Evolutionary conservation across 345 rosid species (phyloP), one percentile per base, ranked within the genome.

Genomic region (Bretschneidera sinensis): DNA sequence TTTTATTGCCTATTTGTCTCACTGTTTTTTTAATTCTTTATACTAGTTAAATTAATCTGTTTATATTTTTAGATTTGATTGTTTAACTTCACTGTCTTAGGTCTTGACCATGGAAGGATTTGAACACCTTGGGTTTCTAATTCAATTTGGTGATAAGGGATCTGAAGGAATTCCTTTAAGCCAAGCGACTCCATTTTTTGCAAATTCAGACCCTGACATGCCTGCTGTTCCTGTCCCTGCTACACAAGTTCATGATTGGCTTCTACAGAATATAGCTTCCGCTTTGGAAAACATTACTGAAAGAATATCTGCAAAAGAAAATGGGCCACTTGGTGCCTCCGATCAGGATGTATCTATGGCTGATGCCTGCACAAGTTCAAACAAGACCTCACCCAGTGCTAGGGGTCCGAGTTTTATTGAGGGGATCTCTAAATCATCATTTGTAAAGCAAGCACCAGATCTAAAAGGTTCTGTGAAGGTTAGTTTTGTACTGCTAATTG

Each of bases 151-250:
- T 57, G 97, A 88, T 60, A 95, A 82, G 75, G 96, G 86, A 66
- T 72, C 84, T 43, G 95, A 88, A 81, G 87, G 78, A 65, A 78
- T 78, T 72, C 81, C 94, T 31, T 62, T 95, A 73, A 83, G 88
- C 77, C 94, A 91, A 79, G 87, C 92, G 34, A 79, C 97, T 77
- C 96, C 97, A 0, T 91, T 95, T 83, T 95, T 91, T 25, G 98
- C 99, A 54, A 91, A 95, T 79, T 86, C 99, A 34, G 99, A 95
- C 80, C 97, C 99, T 6, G 98, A 86, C 76, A 95, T 91, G 99
- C 99, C 98, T 50, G 98, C 98, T 43, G 91, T 76, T 72, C 95
- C 98, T 28, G 96, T 88, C 68, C 83, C 99, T 60, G 87, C 88
- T 24, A 60, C 83, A 45, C 96, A 95, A 76, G 96, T 87, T 69